These are phyloP conservation scores for Ophioceras dolichostomum DNA, from an alignment of 2,329 filamentous ascomycete species.

Conservation along the genomic window DNA sequence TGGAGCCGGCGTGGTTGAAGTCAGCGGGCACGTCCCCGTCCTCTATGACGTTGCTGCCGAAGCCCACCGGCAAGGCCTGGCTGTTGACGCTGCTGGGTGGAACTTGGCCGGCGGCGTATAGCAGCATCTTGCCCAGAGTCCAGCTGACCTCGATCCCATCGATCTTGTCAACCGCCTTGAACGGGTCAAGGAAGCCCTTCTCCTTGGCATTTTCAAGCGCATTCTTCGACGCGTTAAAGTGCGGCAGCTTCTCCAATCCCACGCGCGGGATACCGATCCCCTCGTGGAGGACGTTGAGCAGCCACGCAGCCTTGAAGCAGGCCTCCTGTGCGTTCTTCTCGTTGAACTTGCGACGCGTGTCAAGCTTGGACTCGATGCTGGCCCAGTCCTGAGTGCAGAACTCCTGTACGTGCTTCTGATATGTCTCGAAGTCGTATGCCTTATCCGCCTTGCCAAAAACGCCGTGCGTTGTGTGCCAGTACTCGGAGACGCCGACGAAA, in stretches of 20 bases:
- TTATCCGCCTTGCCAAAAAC: slow-evolving; percentile 74
- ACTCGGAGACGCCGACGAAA: slow-evolving; percentile 95
- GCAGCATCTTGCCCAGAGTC: slow-evolving; percentile 92
- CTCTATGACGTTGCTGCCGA: slow-evolving; percentile 74
- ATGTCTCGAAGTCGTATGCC: slow-evolving; percentile 81
- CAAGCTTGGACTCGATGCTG: slow-evolving; percentile 55
- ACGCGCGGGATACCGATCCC: slow-evolving; percentile 87
- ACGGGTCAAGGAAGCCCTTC: slow-evolving; percentile 69
- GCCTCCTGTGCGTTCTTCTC: slow-evolving; percentile 71
- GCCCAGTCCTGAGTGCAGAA: slow-evolving; percentile 82
- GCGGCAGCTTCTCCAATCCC: slow-evolving; percentile 54
- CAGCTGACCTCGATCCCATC: slow-evolving; percentile 87
- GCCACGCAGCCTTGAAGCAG: slow-evolving; percentile 96
- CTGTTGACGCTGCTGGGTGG: slow-evolving; percentile 46
- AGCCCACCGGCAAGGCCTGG: slow-evolving; percentile 63
- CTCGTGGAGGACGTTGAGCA: slow-evolving; percentile 92
- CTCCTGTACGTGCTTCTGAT: slow-evolving; percentile 70
- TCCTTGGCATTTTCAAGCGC: slow-evolving; percentile 56
- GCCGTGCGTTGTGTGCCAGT: slow-evolving; percentile 97
- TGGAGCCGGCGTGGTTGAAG: slow-evolving; percentile 71
- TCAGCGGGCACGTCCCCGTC: slow-evolving; percentile 54
- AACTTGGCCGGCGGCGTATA: slow-evolving; percentile 86
- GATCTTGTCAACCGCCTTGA: slow-evolving; percentile 89
- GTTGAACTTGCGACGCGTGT: slow-evolving; percentile 60
- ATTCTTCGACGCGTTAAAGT: slow-evolving; percentile 61